Percentiles rank a stretch among this genome's conserved stretches.
These are phyloP conservation scores for Aspergillus sclerotiicarbonarius DNA, from an alignment of 495 filamentous ascomycete species.

Conservation along the genomic window DNA sequence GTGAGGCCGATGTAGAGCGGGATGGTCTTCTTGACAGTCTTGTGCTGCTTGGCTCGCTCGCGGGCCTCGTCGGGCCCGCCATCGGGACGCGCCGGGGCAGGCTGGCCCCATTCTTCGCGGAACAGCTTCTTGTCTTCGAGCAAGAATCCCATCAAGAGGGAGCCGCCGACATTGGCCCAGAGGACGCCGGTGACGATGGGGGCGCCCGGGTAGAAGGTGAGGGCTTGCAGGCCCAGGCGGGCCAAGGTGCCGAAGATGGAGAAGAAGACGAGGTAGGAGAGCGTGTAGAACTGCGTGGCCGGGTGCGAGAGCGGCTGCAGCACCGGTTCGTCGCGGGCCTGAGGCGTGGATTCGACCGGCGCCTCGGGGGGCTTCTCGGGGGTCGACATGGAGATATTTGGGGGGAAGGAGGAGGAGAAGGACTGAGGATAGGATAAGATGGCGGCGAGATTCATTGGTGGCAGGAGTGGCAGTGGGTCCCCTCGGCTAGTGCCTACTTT, in stretches of 20 bases:
- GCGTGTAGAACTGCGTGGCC: conserved; percentile 71
- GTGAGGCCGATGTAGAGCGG: conserved; percentile 90
- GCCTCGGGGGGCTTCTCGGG: conserved; percentile 14
- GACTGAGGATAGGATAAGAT: no score
- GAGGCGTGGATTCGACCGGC: conserved; percentile 11
- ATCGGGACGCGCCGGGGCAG: no score
- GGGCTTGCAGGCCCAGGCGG: conserved; percentile 74
- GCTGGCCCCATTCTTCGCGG: conserved; percentile 57
- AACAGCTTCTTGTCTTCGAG: conserved; percentile 78
- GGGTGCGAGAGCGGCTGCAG: conserved; percentile 45
- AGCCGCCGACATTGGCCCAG: conserved; percentile 91
- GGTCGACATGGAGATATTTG: no score
- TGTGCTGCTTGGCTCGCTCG: conserved; percentile 48
- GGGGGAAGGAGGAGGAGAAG: no score
- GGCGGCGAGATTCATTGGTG: no score
- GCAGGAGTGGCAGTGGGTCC: no score
- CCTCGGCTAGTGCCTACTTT: no score
- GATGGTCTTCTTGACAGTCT: conserved; percentile 71
- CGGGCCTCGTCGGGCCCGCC: background rate
- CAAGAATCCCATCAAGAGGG: conserved; percentile 82
- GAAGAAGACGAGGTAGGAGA: conserved; percentile 83
- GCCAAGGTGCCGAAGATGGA: conserved; percentile 84
- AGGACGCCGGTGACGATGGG: conserved; percentile 71
- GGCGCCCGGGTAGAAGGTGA: conserved; percentile 78
- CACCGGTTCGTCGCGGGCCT: conserved; percentile 1